These are phyloP conservation scores for Insectozyma bohioensis DNA, from an alignment of 1,139 yeast species.

Conservation along the genomic window DNA sequence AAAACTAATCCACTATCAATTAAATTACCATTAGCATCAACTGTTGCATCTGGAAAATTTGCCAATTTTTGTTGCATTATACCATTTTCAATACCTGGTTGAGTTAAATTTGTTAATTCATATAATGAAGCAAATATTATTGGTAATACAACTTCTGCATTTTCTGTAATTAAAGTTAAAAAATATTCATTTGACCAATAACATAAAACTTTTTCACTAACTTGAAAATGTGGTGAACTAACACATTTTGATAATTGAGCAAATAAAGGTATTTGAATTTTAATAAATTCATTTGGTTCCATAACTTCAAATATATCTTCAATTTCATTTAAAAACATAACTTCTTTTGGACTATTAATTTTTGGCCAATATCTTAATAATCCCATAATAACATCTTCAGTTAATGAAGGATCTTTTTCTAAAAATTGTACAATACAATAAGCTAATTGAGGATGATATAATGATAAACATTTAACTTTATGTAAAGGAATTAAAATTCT, in stretches of 20 bases:
- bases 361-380: constrained; percentile 96
- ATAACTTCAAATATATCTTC: constrained; percentile 96
- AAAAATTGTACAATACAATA: constrained; percentile 95
- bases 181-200: constrained; percentile 96
- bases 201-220: constrained; percentile 90
- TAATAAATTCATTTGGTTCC: constrained; percentile 89
- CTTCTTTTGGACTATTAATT: constrained; percentile 91
- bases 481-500: constrained; percentile 92
- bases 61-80: constrained; percentile 42
- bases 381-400: constrained; percentile 95
- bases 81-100: constrained; percentile 51
- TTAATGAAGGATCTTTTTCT: constrained; percentile 87
- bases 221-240: constrained; percentile 95
- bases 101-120: constrained; percentile 65
- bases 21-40: constrained; percentile 49
- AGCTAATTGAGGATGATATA: constrained; percentile 95
- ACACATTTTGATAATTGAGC: constrained; percentile 94
- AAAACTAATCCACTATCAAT: constrained; percentile 40
- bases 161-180: constrained; percentile 83
- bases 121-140: constrained; percentile 88
- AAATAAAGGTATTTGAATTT: constrained; percentile 90
- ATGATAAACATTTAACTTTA: constrained; percentile 81
- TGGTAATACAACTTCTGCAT: constrained; percentile 89
- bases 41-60: constrained; percentile 42
- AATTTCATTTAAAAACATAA: constrained; percentile 91